Percentiles rank a stretch among this genome's conserved stretches.
Conservation (phyloP, 768 basidiomycete genomes). For the Termitomyces sp. region DNA sequence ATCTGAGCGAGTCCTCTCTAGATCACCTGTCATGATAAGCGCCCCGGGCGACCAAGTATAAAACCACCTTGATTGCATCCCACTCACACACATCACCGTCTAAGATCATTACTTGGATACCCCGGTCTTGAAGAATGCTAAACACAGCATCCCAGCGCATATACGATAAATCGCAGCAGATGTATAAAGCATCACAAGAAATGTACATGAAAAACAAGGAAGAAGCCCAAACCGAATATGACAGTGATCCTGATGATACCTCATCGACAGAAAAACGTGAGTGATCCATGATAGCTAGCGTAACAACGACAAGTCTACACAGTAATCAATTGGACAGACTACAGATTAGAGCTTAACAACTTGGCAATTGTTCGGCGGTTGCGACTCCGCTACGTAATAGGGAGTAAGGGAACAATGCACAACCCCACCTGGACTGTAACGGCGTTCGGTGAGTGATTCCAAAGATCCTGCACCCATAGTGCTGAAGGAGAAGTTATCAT, state of each 20-base stretch:
- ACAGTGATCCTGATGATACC: not conserved
- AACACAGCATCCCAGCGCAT: not conserved
- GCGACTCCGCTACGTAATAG: not conserved
- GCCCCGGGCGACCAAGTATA: not conserved
- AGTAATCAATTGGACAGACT: slow-evolving; percentile 1
- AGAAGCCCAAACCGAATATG: not conserved
- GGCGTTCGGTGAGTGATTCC: slow-evolving; percentile 2
- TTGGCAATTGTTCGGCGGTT: not conserved
- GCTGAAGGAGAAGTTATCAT: not conserved
- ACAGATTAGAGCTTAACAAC: slow-evolving; percentile 7
- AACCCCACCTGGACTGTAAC: slow-evolving; percentile 4
- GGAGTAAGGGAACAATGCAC: slow-evolving; percentile 1
- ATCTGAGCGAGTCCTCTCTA: no score
- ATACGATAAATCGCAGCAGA: not conserved
- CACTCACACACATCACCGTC: not conserved
- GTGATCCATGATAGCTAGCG: not conserved
- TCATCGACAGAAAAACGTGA: not conserved
- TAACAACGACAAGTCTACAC: not conserved
- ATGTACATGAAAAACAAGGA: not conserved
- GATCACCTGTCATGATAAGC: not conserved
- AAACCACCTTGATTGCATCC: not conserved
- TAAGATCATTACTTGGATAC: not conserved
- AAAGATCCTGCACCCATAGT: not conserved
- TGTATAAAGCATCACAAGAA: not conserved
- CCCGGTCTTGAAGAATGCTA: not conserved